Percentiles rank a stretch among this genome's conserved stretches.
Evolutionary conservation across 2,329 filamentous ascomycete genomes (phyloP).

Genomic region (Cordyceps fumosorosea): DNA sequence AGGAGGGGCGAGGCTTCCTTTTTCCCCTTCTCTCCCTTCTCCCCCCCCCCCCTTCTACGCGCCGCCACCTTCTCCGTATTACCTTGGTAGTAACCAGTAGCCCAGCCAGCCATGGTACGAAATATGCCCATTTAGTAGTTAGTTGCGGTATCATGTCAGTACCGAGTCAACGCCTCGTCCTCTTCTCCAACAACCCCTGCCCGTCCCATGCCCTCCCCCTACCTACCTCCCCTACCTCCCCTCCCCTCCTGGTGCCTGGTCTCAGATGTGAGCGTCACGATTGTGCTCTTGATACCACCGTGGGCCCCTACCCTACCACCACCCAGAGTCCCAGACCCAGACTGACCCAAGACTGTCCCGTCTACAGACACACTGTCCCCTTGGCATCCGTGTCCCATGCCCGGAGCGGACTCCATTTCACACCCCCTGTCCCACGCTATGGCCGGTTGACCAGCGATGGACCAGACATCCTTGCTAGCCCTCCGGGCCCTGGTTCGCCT

Average conservation of each 20-base stretch:
- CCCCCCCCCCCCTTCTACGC: not conserved
- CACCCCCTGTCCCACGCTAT: conserved; percentile 1
- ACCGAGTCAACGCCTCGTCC: too few relatives aligned
- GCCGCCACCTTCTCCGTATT: not conserved
- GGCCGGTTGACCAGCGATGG: conserved; percentile 10
- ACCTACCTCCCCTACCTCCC: not conserved
- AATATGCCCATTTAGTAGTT: too few relatives aligned
- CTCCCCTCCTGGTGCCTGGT: not conserved
- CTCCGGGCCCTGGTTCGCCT: conserved; percentile 4
- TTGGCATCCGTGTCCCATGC: conserved; percentile 10
- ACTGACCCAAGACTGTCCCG: too few relatives aligned
- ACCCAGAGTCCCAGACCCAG: too few relatives aligned
- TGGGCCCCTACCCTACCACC: not conserved
- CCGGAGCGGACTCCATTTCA: not conserved
- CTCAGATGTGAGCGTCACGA: conserved; percentile 11
- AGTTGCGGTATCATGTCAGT: not conserved
- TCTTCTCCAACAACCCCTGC: not conserved
- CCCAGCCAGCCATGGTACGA: not conserved
- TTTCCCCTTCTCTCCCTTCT: not conserved
- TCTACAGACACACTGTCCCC: conserved; percentile 7
- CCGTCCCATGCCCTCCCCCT: not conserved
- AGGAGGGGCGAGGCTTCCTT: not conserved
- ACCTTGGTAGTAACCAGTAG: too few relatives aligned
- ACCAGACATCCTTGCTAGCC: conserved; percentile 1
- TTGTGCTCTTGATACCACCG: conserved; percentile 8